Base-by-base conservation (phyloP, 495 filamentous ascomycete species). In the Lepraria neglecta region DNA sequence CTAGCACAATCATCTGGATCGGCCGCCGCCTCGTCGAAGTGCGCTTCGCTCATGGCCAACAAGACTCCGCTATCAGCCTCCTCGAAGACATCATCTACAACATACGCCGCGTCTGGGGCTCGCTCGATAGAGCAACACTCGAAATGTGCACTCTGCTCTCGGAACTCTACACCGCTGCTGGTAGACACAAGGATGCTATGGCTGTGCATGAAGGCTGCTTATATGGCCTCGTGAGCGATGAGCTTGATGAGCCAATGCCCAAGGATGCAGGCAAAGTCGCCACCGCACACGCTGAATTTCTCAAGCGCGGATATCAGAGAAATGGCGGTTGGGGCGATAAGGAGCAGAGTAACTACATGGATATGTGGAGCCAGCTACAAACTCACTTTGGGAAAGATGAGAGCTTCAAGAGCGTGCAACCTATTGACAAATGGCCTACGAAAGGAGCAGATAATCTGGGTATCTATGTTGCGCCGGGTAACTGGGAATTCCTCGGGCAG, bases 31-130 rank as follows among this genome's bases (percentile, higher is more conserved):
- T 84, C 35, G 79, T 84, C 40, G 77, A 85, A 68, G 80, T 79
- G 1, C 78, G 79, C 56, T 52, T 33, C 28, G 15, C 48, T 3
- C 28, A 33, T 24, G 7, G 14, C 24, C n/a, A 31, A 31, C 48
- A 73, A 60, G 33, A 62, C 33, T 62, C 68, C 2, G 79, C 82
- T 24, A 79, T 81, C 59, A 73, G 76, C 27, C 74, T 86, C 0
- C 78, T 77, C 66, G 79, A 82, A 56, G 79, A 78, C 65, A 81
- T 86, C 64, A 82, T 78, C 69, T 85, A 86, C 72, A 86, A 86
- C 62, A 71, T 86, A 54, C 80, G 81, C 10, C 78, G 81, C 47
- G 77, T 78, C 6, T 81, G 78, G 65, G 81, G 82, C 28, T 75
- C 76, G 28, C 74, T 79, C 6, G 80, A 86, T 64, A 69, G 67